A percentile compares a stretch with the other conserved stretches of the same genome.
Conservation (phyloP, 345 rosid species). For the Brassica nigra region DNA sequence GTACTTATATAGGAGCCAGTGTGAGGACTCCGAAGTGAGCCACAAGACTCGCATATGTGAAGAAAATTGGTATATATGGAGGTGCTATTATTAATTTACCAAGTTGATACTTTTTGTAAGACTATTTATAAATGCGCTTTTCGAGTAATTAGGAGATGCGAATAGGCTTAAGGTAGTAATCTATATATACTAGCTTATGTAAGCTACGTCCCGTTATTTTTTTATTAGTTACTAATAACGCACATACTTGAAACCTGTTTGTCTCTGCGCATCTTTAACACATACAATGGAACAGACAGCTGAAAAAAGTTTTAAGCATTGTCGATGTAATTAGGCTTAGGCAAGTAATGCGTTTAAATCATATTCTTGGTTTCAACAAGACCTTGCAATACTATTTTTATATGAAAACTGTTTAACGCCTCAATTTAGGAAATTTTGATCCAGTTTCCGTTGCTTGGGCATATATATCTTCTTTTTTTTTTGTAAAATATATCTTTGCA, state of each 20-base stretch:
- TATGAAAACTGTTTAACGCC: not conserved
- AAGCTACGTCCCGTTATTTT: not conserved
- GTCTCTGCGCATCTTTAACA: not conserved
- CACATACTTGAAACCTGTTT: not conserved
- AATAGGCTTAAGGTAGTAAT: not conserved
- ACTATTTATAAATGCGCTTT: not conserved
- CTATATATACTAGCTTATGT: not conserved
- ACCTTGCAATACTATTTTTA: not conserved
- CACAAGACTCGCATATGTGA: slow-evolving; percentile 9
- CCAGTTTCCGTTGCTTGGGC: not conserved
- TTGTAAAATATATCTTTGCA: not conserved
- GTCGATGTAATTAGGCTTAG: not conserved
- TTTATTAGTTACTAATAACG: not conserved
- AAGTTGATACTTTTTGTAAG: slow-evolving; percentile 14
- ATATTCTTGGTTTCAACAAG: not conserved
- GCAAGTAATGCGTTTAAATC: not conserved
- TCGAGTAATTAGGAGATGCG: not conserved
- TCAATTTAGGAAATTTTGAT: not conserved
- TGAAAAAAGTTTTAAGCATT: not conserved
- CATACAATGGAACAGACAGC: not conserved
- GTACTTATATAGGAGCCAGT: slow-evolving; percentile 22
- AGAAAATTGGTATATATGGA: not conserved
- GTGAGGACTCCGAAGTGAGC: slow-evolving; percentile 10
- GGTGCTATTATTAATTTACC: not conserved
- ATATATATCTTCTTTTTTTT: not conserved